These are phyloP conservation scores for Gyrodon lividus DNA, from an alignment of 768 basidiomycete genomes.

Conservation along the genomic window DNA sequence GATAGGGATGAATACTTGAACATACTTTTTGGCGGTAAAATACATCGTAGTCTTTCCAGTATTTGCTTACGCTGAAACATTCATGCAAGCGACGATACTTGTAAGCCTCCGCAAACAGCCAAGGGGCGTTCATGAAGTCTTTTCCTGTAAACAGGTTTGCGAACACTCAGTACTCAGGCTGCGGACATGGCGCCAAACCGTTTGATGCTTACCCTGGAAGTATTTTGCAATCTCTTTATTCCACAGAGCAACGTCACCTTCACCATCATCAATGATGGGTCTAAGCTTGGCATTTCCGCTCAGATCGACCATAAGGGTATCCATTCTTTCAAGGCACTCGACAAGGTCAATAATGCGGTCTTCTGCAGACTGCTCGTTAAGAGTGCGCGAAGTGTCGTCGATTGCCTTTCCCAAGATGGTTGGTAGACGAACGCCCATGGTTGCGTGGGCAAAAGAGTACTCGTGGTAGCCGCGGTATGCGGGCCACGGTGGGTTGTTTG, in stretches of 20 bases:
- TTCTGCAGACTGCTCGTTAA: constrained; percentile 83
- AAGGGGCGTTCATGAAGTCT: constrained; percentile 94
- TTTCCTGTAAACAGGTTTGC: constrained; percentile 49
- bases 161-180: neutral
- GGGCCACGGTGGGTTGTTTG: constrained; percentile 82
- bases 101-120: constrained; percentile 95
- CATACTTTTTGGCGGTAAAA: constrained; percentile 91
- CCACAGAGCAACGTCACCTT: constrained; percentile 92
- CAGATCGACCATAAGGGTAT: constrained; percentile 82
- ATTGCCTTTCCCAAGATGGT: constrained; percentile 96
- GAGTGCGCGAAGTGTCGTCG: constrained; percentile 84
- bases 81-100: constrained; percentile 90
- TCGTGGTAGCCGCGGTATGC: constrained; percentile 81
- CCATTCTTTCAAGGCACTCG: constrained; percentile 86
- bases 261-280: constrained; percentile 87
- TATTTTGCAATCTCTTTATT: constrained; percentile 96
- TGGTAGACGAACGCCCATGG: constrained; percentile 94
- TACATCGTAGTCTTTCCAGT: constrained; percentile 89
- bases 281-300: constrained; percentile 81
- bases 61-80: constrained; percentile 89
- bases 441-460: constrained; percentile 85
- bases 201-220: constrained; percentile 67
- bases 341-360: constrained; percentile 84
- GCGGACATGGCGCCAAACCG: neutral
- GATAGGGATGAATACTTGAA: neutral